Evolutionary conservation across 139 green algal species (phyloP), one percentile per base, ranked within the genome.

Genomic region (Volvox reticuliferus): DNA sequence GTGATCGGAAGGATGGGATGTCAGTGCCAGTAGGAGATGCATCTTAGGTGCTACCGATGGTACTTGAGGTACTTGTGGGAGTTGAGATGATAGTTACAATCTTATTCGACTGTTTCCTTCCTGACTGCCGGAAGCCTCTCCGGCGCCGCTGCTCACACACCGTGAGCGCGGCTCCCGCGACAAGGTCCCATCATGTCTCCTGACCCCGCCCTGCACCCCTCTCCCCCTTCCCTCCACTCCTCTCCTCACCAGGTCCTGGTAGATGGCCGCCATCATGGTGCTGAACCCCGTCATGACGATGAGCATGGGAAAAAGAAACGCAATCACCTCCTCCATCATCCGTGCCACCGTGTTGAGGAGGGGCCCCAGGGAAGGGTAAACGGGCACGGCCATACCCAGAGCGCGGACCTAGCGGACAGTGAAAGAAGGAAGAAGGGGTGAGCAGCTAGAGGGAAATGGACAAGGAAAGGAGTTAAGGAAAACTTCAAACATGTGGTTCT

Each of bases 261-360:
- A 88, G 21, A 88, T 50, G 69, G 79, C 88, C 3, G 17, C 22
- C 69, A 88, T 35, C 83, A 92, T 90, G 62, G 89, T 87, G 63
- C 71, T 75, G 63, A 92, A 90, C 36, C 89, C 83, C 75, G 76
- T 84, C 76, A 92, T 81, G 17, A 92, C 71, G 24, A 92, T 82
- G 67, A 88, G 21, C 79, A 92, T 63, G 63, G 88, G 88, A 79
- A 92, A 92, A 26, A 92, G 79, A 68, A 92, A 92, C 28, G 82
- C 89, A 24, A 92, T 32, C 55, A 92, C 62, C 83, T 92, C 89
- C 32, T 87, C 55, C 17, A 87, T 30, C 89, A 92, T 92, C 33
- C 89, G 89, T 0, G 89, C 89, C 24, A 92, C 89, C 21, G 89
- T 92, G 89, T 86, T 92, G 75, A 92, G 89, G 24, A 90, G 89